These are phyloP conservation scores for Gossypium bickii DNA, from an alignment of 345 rosid species.

Conservation along the genomic window DNA sequence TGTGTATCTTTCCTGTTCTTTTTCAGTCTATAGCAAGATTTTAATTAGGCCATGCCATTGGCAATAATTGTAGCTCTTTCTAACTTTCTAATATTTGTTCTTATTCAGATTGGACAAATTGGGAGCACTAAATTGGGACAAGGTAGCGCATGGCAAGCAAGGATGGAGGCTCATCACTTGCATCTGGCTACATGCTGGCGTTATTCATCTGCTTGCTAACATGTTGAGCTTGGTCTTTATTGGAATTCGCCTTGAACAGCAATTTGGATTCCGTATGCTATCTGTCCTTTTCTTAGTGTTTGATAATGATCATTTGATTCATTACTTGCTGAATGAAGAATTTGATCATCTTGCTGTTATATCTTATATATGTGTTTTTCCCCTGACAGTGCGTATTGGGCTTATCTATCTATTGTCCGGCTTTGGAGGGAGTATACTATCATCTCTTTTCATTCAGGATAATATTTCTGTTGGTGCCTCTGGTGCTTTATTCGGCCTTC, in stretches of 20 bases:
- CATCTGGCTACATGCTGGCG: slow-evolving; percentile 96
- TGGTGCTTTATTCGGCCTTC: slow-evolving; percentile 98
- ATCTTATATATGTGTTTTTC: neutral
- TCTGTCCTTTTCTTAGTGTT: neutral
- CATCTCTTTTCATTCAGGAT: slow-evolving; percentile 55
- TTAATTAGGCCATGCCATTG: no score
- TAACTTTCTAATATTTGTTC: neutral
- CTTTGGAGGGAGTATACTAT: slow-evolving; percentile 76
- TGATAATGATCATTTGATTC: neutral
- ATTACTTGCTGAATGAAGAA: slow-evolving; percentile 7
- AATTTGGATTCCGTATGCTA: slow-evolving; percentile 78
- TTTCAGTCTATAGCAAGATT: no score
- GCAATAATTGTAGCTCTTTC: neutral
- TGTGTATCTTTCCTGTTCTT: no score
- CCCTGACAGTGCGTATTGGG: slow-evolving; percentile 63
- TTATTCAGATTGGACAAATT: slow-evolving; percentile 65
- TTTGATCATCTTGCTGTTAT: neutral
- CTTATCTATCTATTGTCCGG: slow-evolving; percentile 71
- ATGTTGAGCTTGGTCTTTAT: slow-evolving; percentile 82
- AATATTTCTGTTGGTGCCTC: slow-evolving; percentile 98
- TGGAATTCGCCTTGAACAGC: slow-evolving; percentile 90
- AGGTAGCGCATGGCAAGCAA: slow-evolving; percentile 69
- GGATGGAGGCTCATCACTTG: slow-evolving; percentile 86
- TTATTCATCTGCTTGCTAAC: slow-evolving; percentile 83
- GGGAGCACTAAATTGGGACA: slow-evolving; percentile 75